These are phyloP conservation scores for Clarireedia sp. DNA, from an alignment of 2,329 filamentous ascomycete species.

Conservation along the genomic window DNA sequence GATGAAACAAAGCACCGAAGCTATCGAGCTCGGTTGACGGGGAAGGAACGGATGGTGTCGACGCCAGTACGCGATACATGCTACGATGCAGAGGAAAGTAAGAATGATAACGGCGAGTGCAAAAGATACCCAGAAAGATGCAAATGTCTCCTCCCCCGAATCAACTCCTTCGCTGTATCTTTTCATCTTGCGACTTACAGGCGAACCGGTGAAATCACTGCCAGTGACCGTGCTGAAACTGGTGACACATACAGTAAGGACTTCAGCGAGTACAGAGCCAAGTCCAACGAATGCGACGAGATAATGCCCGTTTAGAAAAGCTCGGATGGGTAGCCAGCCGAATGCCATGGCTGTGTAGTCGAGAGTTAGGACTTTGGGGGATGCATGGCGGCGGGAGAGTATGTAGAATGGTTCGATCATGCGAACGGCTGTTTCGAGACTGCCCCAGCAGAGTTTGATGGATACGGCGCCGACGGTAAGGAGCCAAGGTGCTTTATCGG, in stretches of 20 bases:
- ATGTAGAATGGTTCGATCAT: conserved; percentile 71
- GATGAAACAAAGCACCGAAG: conserved; percentile 67
- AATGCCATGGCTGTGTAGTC: conserved; percentile 69
- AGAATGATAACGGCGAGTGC: conserved; percentile 54
- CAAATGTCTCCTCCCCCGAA: conserved; percentile 50
- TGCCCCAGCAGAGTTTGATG: conserved; percentile 61
- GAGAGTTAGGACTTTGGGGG: conserved; percentile 56
- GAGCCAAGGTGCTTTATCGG: conserved; percentile 56
- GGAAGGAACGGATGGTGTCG: conserved; percentile 66
- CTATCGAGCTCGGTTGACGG: conserved; percentile 71
- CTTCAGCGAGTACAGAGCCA: conserved; percentile 64
- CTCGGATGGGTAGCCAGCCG: conserved; percentile 53
- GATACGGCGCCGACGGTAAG: conserved; percentile 57
- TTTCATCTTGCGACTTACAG: too few species aligned
- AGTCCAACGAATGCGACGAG: conserved; percentile 62
- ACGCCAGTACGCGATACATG: conserved; percentile 50
- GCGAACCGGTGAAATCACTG: conserved; percentile 42
- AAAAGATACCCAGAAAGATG: conserved; percentile 61
- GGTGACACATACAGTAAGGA: conserved; percentile 61
- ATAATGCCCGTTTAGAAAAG: conserved; percentile 54
- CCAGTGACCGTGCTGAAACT: conserved; percentile 59
- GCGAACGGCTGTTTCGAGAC: conserved; percentile 60
- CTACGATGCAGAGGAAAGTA: conserved; percentile 46
- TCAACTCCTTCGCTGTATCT: conserved; percentile 17
- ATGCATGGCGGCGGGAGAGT: conserved; percentile 57